phyloP scores from a whole-genome alignment of 495 filamentous ascomycete species.

The Aspergillus bridgeri region DNA sequence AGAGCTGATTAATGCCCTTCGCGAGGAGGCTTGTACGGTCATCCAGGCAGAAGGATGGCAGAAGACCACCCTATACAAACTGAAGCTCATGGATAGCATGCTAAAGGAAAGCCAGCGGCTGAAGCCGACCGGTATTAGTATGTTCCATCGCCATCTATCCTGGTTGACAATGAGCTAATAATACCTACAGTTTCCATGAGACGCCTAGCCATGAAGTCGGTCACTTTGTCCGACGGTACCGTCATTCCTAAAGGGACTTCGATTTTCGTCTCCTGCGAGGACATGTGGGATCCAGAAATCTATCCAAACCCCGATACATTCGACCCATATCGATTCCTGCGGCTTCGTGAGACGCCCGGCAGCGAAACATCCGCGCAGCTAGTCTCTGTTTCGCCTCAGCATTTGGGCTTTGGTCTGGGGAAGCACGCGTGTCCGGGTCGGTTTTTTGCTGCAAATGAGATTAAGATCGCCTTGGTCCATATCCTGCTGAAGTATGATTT shows the following conservation, averaged over 20 bases:
- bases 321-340: conserved; percentile 38
- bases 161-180: background rate
- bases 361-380: conserved; percentile 33
- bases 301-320: conserved; percentile 39
- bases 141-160: background rate
- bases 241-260: conserved; percentile 17
- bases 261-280: conserved; percentile 26
- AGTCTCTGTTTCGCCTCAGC: conserved; percentile 32
- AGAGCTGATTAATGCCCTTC: background rate
- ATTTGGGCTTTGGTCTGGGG: conserved; percentile 45
- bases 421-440: conserved; percentile 50
- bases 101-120: background rate
- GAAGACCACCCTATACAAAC: background rate
- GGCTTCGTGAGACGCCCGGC: conserved; percentile 27
- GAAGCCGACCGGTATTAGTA: conserved; percentile 1
- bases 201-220: conserved; percentile 26
- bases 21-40: background rate
- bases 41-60: background rate
- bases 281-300: conserved; percentile 30
- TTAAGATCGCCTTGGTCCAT: conserved; percentile 36
- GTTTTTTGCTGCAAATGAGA: conserved; percentile 43
- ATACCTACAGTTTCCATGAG: conserved; percentile 23
- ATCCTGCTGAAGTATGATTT: conserved; percentile 52
- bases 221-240: conserved; percentile 22
- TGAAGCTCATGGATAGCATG: background rate